phyloP scores from a whole-genome alignment of 352 stramenopile species.

The Phytophthora pistaciae region DNA sequence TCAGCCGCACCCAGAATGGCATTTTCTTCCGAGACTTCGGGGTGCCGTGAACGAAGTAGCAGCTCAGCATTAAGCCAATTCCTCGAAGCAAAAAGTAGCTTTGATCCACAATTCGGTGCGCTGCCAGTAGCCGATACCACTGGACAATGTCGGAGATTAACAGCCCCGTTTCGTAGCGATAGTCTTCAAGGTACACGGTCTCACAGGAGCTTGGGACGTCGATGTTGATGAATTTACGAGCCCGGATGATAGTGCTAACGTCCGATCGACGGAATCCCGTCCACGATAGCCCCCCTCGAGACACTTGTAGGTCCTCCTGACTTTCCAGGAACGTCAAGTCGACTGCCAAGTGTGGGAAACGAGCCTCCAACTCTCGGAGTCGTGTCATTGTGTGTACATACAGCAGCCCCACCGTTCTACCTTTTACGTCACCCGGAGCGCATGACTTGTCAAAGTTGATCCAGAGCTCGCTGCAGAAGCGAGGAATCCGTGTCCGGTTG shows the following conservation, averaged over 20 bases:
- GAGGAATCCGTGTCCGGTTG: neutral
- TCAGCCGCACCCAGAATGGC: neutral
- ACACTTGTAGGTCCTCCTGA: slow-evolving; percentile 24
- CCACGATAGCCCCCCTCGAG: neutral
- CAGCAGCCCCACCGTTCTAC: slow-evolving; percentile 5
- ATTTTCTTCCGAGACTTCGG: neutral
- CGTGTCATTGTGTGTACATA: slow-evolving; percentile 13
- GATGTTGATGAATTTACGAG: slow-evolving; percentile 7
- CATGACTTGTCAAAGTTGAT: slow-evolving; percentile 22
- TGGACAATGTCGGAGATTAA: slow-evolving; percentile 25
- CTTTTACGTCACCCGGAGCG: neutral
- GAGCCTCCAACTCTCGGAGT: neutral
- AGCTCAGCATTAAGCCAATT: slow-evolving; percentile 22
- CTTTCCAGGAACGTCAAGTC: slow-evolving; percentile 30
- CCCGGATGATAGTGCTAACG: slow-evolving; percentile 24
- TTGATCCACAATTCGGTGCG: slow-evolving; percentile 37
- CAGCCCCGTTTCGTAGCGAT: slow-evolving; percentile 36
- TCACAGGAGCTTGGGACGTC: slow-evolving; percentile 13
- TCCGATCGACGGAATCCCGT: slow-evolving; percentile 18
- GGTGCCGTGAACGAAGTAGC: slow-evolving; percentile 21
- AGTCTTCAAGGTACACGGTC: slow-evolving; percentile 46
- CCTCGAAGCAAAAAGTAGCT: slow-evolving; percentile 42
- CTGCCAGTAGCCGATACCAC: slow-evolving; percentile 37
- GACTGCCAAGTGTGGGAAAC: slow-evolving; percentile 9
- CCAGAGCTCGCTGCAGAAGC: slow-evolving; percentile 28